Base-by-base conservation (phyloP, 352 stramenopile genomes). In the Pythium oligandrum region DNA sequence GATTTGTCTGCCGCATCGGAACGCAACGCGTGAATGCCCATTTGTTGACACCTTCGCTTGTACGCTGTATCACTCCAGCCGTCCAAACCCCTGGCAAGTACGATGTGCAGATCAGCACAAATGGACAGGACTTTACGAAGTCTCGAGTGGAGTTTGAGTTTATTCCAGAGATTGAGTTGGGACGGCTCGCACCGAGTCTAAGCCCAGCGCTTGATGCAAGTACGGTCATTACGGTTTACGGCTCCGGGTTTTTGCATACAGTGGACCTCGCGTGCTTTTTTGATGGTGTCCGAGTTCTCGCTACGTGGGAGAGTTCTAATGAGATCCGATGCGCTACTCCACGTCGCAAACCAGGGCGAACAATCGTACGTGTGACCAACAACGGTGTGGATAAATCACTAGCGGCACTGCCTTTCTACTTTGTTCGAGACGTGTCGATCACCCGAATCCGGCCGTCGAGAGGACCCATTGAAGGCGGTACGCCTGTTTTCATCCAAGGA, bases 401-500 rank as follows among this genome's bases (percentile, higher is more conserved):
- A 31, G 68, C 40, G 32, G 65, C 42, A 11, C 48, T 50, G 26
- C 40, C 47, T 0, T 98, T 96, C 63, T 30, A 83, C 3, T 98
- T 96, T 57, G 38, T 96, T 4, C 64, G 75, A 3, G 89, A 98
- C 39, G 59, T 96, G 44, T 84, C 79, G 0, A 68, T 98, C 26
- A 62, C 83, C 5, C 69, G 59, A 35, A 57, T 98, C 40, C 69
- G 68, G 7, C 95, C 96, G 2, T 73, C 57, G 6, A 70, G 63
- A n/a, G 88, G 87, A 11, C 65, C 91, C 2, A 83, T 88, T 38
- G 62, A 86, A 32, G 86, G 86, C 40, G 78, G 89, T 26, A 84
- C 80, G 3, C 85, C 93, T 1, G 64, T 98, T 1, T 97, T 98
- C 65, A 72, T 98, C 4, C 81, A 83, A 45, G 96, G 96, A 10